Evolutionary conservation across 2,329 filamentous ascomycete species (phyloP), one percentile per base, ranked within the genome.

Genomic region (Cercospora sp.): DNA sequence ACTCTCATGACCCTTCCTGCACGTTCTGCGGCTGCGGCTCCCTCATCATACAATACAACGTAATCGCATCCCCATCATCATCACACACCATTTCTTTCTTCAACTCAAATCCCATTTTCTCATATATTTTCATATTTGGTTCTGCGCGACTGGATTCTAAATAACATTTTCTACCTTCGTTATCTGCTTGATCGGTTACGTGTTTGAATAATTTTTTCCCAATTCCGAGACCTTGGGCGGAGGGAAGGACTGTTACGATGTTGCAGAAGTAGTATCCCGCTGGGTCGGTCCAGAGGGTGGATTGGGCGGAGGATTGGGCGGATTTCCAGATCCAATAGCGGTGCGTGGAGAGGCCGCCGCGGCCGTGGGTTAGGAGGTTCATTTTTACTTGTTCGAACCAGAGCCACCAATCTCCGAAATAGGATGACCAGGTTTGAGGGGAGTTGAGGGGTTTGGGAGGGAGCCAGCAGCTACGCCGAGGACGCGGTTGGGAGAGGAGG

Each of bases 91-190:
- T 89, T 75, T 90, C 86, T 75, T 85, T 88, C 7, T 84, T 85
- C 65, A 90, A 81, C 74, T 83, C 80, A 77, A 92, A 93, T 5
- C 90, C 90, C 83, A 91, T 86, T 49, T 49, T 24, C 43, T 43
- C 37, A 1, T 43, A 43, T 3, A 43, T 43, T 43, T 43, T 43
- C 37, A 43, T 8, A n/a, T 43, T 43, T 9, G 37, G 37, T 43
- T 43, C 37, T 43, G 37, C 37, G 37, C 37, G 37, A n/a, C 37
- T 43, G 6, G 37, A 43, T 43, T 43, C 37, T n/a, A 43, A n/a
- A n/a, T 43, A 43, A 43, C 37, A 43, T 1, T 7, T 2, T 2
- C 3, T 40, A 3, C 37, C 37, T 43, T n/a, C 16, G 37, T 1
- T 0, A 4, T 43, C 37, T n/a, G 37, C 37, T 43, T 43, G 37